phyloP scores from a whole-genome alignment of 306 rosid genomes.

The Begonia masoniana region DNA sequence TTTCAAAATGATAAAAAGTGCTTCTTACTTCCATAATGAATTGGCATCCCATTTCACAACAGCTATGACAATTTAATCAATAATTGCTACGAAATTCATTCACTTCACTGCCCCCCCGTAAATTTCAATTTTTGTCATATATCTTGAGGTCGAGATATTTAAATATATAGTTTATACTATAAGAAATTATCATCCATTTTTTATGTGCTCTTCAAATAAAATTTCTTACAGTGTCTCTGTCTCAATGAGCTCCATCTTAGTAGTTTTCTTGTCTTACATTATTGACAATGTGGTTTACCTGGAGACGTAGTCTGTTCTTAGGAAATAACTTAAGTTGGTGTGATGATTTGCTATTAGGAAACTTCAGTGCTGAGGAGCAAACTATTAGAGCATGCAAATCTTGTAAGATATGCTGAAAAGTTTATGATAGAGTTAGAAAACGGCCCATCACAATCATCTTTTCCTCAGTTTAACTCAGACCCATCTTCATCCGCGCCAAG shows the following conservation, averaged over 20 bases:
- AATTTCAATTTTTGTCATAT: too few species aligned
- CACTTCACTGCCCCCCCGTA: too few species aligned
- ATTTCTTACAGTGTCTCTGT: too few species aligned
- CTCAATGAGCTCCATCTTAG: not conserved
- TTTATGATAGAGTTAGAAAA: constrained; percentile 41
- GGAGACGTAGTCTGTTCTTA: not conserved
- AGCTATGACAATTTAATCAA: too few species aligned
- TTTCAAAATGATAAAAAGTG: too few species aligned
- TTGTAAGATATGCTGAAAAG: constrained; percentile 58
- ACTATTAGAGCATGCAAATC: constrained; percentile 56
- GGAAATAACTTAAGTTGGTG: constrained; percentile 5
- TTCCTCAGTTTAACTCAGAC: constrained; percentile 24
- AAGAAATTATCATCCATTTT: too few species aligned
- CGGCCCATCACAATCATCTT: constrained; percentile 30
- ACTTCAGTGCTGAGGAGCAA: constrained; percentile 57
- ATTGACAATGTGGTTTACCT: not conserved
- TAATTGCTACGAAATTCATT: too few species aligned
- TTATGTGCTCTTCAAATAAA: too few species aligned
- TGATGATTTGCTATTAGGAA: constrained; percentile 44
- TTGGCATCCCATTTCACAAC: too few species aligned
- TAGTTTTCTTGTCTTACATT: not conserved
- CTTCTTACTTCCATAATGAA: too few species aligned
- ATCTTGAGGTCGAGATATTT: too few species aligned
- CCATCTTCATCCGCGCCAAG: constrained; percentile 49
- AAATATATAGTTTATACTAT: too few species aligned